These are phyloP conservation scores for Vitis vinifera DNA, from an alignment of 164 flowering plant species.

Conservation along the genomic window ASM3070453v1 NC_081808.1:21876501-21877000, in stretches of 20 bases:
- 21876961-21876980: constrained; percentile 48
- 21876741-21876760: constrained; percentile 23
- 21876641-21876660: too few relatives aligned
- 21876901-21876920: constrained; percentile 50
- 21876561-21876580: too few relatives aligned
- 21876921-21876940: constrained; percentile 49
- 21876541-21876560: too few relatives aligned
- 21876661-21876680: neutral
- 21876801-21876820: constrained; percentile 56
- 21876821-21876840: constrained; percentile 32
- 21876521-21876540: too few relatives aligned
- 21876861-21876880: constrained; percentile 64
- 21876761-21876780: constrained; percentile 29
- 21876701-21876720: constrained; percentile 15
- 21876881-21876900: constrained; percentile 60
- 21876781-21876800: constrained; percentile 56
- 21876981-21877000: constrained; percentile 53
- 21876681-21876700: neutral
- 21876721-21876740: constrained; percentile 27
- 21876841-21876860: constrained; percentile 42
- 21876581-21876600: too few relatives aligned
- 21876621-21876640: too few relatives aligned
- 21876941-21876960: constrained; percentile 50
- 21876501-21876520: too few relatives aligned
- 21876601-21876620: too few relatives aligned